Evolutionary conservation across 805 yeast species (phyloP).

Genomic region (Nakazawaea populi): DNA sequence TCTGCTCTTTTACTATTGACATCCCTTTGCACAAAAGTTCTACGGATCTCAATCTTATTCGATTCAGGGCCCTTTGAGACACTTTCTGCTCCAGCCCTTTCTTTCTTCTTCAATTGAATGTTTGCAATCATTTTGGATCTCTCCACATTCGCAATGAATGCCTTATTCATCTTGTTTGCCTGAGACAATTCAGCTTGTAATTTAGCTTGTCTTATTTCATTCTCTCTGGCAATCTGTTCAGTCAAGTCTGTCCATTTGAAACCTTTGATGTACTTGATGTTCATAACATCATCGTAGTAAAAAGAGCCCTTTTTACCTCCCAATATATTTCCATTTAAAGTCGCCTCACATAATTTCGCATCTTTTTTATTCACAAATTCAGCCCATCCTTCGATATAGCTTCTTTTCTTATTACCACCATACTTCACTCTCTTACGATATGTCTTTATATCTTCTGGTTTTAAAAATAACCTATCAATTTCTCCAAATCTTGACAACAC

Average conservation of each 20-base stretch:
- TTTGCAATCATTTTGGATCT: constrained; percentile 73
- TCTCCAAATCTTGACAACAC: constrained; percentile 78
- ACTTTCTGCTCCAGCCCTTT: constrained; percentile 17
- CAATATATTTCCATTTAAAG: constrained; percentile 80
- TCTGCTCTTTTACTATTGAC: constrained; percentile 63
- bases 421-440: constrained; percentile 66
- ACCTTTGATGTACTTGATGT: constrained; percentile 81
- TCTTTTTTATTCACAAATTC: constrained; percentile 79
- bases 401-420: constrained; percentile 89
- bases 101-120: constrained; percentile 47
- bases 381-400: constrained; percentile 95
- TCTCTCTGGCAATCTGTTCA: constrained; percentile 86
- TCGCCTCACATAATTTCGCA: constrained; percentile 82
- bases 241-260: constrained; percentile 96
- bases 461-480: constrained; percentile 78
- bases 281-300: constrained; percentile 91
- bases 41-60: constrained; percentile 33
- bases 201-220: constrained; percentile 82
- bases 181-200: constrained; percentile 84
- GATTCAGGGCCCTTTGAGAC: constrained; percentile 16
- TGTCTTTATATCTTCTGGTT: constrained; percentile 71
- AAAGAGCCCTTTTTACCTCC: constrained; percentile 92
- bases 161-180: constrained; percentile 80
- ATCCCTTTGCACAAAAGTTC: constrained; percentile 66
- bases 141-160: constrained; percentile 79